Evolutionary conservation across 306 rosid genomes (phyloP).

Genomic region (Acacia crassicarpa): DNA sequence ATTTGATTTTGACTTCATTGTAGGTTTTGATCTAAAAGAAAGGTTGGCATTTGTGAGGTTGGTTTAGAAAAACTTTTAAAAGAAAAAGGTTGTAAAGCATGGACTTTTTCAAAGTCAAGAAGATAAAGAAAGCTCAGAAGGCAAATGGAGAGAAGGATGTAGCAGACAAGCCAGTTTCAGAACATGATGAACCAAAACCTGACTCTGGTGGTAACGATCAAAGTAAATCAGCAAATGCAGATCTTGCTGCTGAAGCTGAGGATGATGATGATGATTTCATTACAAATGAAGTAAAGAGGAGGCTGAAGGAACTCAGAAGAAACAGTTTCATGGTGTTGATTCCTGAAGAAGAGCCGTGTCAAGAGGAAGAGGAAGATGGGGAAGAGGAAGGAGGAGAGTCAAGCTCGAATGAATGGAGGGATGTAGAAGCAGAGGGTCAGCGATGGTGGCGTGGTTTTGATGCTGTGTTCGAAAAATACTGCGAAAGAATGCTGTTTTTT

Average conservation of each 20-base stretch:
- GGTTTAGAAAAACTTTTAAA: background rate
- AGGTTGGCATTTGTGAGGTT: background rate
- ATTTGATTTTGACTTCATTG: conserved; percentile 30
- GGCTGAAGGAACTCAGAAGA: conserved; percentile 89
- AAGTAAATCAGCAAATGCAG: conserved; percentile 52
- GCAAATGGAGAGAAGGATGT: conserved; percentile 43
- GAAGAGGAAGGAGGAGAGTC: conserved; percentile 58
- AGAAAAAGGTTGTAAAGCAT: conserved; percentile 35
- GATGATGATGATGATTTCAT: conserved; percentile 90
- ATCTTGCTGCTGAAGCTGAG: conserved; percentile 60
- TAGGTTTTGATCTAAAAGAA: conserved; percentile 34
- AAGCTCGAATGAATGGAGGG: conserved; percentile 81
- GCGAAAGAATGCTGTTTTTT: conserved; percentile 83
- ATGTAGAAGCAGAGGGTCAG: conserved; percentile 93
- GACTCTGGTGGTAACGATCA: conserved; percentile 38
- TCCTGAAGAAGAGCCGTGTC: conserved; percentile 87
- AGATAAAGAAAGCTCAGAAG: conserved; percentile 66
- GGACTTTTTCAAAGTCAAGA: conserved; percentile 75
- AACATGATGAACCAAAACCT: conserved; percentile 52
- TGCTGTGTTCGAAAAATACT: conserved; percentile 79
- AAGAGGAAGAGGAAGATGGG: conserved; percentile 78
- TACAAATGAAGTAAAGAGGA: conserved; percentile 84
- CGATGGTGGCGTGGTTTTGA: conserved; percentile 98
- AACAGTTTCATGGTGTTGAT: conserved; percentile 95
- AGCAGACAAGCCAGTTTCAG: conserved; percentile 44